A percentile compares a stretch with the other conserved stretches of the same genome.
Conservation (phyloP, 345 rosid species). For the Ailanthus altissimus region DNA sequence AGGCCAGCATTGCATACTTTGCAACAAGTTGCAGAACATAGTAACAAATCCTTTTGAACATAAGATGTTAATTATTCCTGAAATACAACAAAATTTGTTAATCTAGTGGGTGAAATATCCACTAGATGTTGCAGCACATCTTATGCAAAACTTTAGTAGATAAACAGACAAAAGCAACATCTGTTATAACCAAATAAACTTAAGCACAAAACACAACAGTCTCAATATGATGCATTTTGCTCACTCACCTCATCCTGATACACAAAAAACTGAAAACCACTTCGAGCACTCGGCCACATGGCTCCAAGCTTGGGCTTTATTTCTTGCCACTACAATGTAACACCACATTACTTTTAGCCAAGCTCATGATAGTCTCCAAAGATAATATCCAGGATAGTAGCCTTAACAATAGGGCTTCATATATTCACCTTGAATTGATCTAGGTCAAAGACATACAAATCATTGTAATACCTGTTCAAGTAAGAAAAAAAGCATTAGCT, state of each 20-base stretch:
- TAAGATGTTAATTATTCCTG: not conserved
- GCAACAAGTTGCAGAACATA: not conserved
- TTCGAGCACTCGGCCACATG: slow-evolving; percentile 94
- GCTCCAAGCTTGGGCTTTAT: slow-evolving; percentile 89
- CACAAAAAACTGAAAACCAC: slow-evolving; percentile 90
- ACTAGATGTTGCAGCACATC: not conserved
- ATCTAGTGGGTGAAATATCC: not conserved
- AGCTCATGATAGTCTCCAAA: slow-evolving; percentile 8
- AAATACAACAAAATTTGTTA: slow-evolving; percentile 10
- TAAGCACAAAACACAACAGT: not conserved
- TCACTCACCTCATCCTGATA: slow-evolving; percentile 81
- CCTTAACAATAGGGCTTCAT: slow-evolving; percentile 13
- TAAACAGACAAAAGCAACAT: slow-evolving; percentile 1
- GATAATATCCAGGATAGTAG: not conserved
- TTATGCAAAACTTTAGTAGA: not conserved
- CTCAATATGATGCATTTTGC: not conserved
- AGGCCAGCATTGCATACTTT: not conserved
- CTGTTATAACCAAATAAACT: not conserved
- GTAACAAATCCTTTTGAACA: not conserved
- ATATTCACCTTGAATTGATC: slow-evolving; percentile 82
- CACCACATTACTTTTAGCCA: slow-evolving; percentile 28
- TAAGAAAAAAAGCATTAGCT: slow-evolving; percentile 8
- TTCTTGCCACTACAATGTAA: slow-evolving; percentile 87
- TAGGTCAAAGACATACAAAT: slow-evolving; percentile 77
- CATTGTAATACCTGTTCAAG: slow-evolving; percentile 77